Evolutionary conservation across 1,139 yeast genomes (phyloP).

Genomic region (Entelexis paramagnoliae): DNA sequence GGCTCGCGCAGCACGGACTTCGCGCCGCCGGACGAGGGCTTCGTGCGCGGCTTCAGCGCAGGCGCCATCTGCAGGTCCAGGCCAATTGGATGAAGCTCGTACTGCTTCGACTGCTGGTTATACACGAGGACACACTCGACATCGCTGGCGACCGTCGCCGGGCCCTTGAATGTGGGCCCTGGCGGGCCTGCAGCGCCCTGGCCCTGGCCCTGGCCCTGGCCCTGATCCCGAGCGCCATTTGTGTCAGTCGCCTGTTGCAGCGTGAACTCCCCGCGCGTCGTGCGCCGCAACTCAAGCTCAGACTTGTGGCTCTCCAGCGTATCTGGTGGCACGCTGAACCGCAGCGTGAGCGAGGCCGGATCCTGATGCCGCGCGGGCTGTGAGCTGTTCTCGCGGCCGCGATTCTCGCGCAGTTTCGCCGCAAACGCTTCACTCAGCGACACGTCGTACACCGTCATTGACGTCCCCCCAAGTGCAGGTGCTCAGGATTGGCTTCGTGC

Average conservation of each 20-base stretch:
- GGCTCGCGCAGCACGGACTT: conserved; percentile 3
- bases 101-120: conserved; percentile 25
- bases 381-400: background rate
- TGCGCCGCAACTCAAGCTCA: conserved; percentile 11
- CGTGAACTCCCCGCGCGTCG: conserved; percentile 16
- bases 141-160: conserved; percentile 27
- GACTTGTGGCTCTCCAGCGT: conserved; percentile 1
- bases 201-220: conserved; percentile 6
- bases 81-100: conserved; percentile 28
- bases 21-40: background rate
- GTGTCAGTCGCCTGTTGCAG: conserved; percentile 9
- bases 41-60: conserved; percentile 23
- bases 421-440: conserved; percentile 9
- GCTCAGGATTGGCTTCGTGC: background rate
- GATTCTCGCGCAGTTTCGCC: background rate
- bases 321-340: conserved; percentile 19
- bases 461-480: background rate
- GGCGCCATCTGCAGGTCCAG: conserved; percentile 28
- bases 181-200: conserved; percentile 3
- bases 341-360: conserved; percentile 11
- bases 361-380: background rate
- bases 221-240: conserved; percentile 1
- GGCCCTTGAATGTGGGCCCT: conserved; percentile 26
- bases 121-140: conserved; percentile 30
- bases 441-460: conserved; percentile 3